These are phyloP conservation scores for Fusarium napiforme DNA, from an alignment of 2,329 filamentous ascomycete genomes.

Conservation along the genomic window DNA sequence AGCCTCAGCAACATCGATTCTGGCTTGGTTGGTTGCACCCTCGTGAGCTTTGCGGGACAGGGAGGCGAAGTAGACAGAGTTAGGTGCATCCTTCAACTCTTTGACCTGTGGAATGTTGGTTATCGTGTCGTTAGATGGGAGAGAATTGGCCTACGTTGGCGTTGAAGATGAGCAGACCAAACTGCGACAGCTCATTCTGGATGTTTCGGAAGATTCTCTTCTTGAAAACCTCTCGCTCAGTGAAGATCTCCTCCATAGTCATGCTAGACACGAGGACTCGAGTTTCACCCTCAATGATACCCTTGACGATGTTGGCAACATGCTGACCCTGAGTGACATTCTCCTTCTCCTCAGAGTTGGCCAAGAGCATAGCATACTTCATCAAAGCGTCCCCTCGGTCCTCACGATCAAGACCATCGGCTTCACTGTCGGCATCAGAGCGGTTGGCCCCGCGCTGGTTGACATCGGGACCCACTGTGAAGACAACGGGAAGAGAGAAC, in stretches of 20 bases:
- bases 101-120: conserved; percentile 61
- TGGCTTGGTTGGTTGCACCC: conserved; percentile 83
- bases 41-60: conserved; percentile 87
- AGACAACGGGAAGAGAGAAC: conserved; percentile 83
- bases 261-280: conserved; percentile 84
- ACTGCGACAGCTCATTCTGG: conserved; percentile 81
- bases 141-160: conserved; percentile 62
- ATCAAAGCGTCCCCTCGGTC: conserved; percentile 72
- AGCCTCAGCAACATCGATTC: conserved; percentile 73
- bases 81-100: conserved; percentile 84
- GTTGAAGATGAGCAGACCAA: conserved; percentile 78
- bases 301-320: conserved; percentile 87
- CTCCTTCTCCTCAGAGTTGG: conserved; percentile 66
- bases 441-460: conserved; percentile 64
- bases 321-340: conserved; percentile 60
- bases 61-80: conserved; percentile 85
- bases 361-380: conserved; percentile 85
- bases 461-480: conserved; percentile 85
- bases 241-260: conserved; percentile 94
- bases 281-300: conserved; percentile 90
- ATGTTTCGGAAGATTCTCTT: conserved; percentile 79
- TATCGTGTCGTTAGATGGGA: neutral
- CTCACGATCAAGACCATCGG: conserved; percentile 51
- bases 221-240: conserved; percentile 81
- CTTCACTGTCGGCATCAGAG: conserved; percentile 9